Evolutionary conservation across 441 rosid species (phyloP), one percentile per base, ranked within the genome.

Genomic region (Theobroma grandiflorum): DNA sequence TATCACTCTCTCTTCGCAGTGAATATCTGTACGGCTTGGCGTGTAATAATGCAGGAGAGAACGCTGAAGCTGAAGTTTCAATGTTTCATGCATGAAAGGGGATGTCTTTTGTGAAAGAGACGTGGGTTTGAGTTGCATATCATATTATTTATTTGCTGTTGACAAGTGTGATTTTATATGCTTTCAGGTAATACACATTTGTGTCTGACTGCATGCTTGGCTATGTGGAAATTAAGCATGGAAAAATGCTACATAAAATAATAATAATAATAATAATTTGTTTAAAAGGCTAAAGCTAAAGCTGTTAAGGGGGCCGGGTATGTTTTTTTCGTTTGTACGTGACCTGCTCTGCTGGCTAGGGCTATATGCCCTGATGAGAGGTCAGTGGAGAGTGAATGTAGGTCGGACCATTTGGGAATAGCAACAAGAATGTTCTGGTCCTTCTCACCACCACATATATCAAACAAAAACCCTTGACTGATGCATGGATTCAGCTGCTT

Each of bases 391-490:
- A 14, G 55, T 43, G 69, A 33, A 50, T 45, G 63, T 78, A 65
- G 83, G 86, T 82, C 62, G 82, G 86, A 58, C 57, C 64, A 57
- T 78, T 84, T 78, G 74, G 82, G 85, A 80, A 80, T 82, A 75
- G 58, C 78, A 74, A 86, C 86, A 86, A 84, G 61, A 81, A 81
- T 78, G 79, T 79, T 68, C 83, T 76, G 47, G 49, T 67, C 52
- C 72, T 66, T 68, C 68, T 67, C 16, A 35, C 53, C 58, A 38
- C 45, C 58, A 18, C 45, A 22, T 35, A 61, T 50, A 45, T 59
- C 61, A 62, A 70, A 70, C 77, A 50, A 20, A 55, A 59, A 53
- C 58, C 78, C 61, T 42, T 59, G 66, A 49, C 45, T 62, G 71
- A 16, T 75, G 63, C 33, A 18, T 58, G 33, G 33, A 10, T 58